These are phyloP conservation scores for Populus deltoides DNA, from an alignment of 345 rosid genomes.

Conservation along the genomic window DNA sequence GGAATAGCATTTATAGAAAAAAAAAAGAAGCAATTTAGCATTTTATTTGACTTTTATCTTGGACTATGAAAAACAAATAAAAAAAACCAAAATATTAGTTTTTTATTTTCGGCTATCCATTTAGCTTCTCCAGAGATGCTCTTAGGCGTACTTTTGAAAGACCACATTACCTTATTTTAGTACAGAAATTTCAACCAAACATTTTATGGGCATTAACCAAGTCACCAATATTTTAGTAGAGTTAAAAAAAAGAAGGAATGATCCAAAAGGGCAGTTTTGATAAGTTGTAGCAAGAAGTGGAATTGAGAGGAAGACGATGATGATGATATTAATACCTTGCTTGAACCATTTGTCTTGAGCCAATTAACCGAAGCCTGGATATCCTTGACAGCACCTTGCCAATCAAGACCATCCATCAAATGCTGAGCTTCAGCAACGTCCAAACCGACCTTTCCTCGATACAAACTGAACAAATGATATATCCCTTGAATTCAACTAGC, in stretches of 20 bases:
- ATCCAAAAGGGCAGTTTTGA: too few relatives aligned
- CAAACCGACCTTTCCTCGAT: constrained; percentile 89
- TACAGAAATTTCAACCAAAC: constrained; percentile 49
- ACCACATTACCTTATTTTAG: constrained; percentile 46
- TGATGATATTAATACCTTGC: constrained; percentile 43
- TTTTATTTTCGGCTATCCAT: too few relatives aligned
- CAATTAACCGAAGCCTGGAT: constrained; percentile 74
- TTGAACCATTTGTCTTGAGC: constrained; percentile 93
- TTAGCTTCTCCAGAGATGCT: too few relatives aligned
- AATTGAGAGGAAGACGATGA: neutral
- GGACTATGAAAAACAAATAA: too few relatives aligned
- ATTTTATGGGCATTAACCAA: constrained; percentile 33
- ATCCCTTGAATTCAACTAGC: neutral
- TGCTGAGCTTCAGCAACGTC: constrained; percentile 93
- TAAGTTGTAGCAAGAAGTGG: neutral
- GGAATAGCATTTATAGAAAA: too few relatives aligned
- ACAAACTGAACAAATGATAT: constrained; percentile 43
- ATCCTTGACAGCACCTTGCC: constrained; percentile 93
- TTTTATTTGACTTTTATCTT: too few relatives aligned
- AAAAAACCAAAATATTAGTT: too few relatives aligned
- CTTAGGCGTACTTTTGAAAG: constrained; percentile 45
- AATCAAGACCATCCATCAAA: constrained; percentile 87
- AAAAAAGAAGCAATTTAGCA: too few relatives aligned
- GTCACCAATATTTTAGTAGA: constrained; percentile 33
- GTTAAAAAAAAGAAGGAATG: neutral